Evolutionary conservation across 2,329 filamentous ascomycete species (phyloP).

Genomic region (Aspergillus puulaauensis): DNA sequence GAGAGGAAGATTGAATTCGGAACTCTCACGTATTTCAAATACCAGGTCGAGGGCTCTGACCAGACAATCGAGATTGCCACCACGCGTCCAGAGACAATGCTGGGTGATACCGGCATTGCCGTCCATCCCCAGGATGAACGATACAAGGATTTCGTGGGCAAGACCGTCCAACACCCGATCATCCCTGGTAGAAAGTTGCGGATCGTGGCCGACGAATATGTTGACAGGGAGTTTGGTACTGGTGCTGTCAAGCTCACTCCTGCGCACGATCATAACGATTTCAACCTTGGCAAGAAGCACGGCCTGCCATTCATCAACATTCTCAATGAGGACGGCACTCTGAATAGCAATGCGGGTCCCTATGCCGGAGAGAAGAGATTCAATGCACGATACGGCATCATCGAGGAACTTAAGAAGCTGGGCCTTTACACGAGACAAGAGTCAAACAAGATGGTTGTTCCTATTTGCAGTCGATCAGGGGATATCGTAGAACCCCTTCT

Average conservation of each 20-base stretch:
- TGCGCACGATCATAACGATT: conserved; percentile 95
- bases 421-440: conserved; percentile 92
- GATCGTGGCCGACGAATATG: conserved; percentile 85
- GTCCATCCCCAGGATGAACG: conserved; percentile 84
- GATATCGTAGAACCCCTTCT: conserved; percentile 92
- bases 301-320: conserved; percentile 92
- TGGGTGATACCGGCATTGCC: conserved; percentile 90
- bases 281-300: conserved; percentile 75
- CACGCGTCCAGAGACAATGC: conserved; percentile 90
- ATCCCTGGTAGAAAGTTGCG: conserved; percentile 70
- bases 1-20: conserved; percentile 97
- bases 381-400: conserved; percentile 82
- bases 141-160: conserved; percentile 85
- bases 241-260: conserved; percentile 97
- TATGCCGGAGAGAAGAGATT: conserved; percentile 89
- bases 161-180: conserved; percentile 83
- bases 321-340: conserved; percentile 81
- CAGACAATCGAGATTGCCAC: conserved; percentile 90
- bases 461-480: conserved; percentile 83
- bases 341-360: conserved; percentile 80
- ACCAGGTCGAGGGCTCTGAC: conserved; percentile 76
- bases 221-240: conserved; percentile 91
- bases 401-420: conserved; percentile 78
- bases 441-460: conserved; percentile 91
- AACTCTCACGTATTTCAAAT: conserved; percentile 84